Evolutionary conservation across 164 flowering plant genomes (phyloP).

Genomic region (Aristolochia contorta): DNA sequence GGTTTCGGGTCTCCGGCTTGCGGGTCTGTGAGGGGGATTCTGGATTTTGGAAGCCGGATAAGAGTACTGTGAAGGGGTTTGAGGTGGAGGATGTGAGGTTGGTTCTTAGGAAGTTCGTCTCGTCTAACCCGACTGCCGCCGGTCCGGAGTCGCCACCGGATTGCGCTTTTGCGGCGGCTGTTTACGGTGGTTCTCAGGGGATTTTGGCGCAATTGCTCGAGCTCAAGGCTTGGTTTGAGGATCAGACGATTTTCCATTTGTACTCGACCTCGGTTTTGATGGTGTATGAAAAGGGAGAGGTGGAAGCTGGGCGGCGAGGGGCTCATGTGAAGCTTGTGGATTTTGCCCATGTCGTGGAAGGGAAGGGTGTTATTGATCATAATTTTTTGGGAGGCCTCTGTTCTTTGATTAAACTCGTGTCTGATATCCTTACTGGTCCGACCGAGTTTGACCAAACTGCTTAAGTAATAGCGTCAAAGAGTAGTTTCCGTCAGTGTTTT

Average conservation of each 20-base stretch:
- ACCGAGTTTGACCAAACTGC: constrained; percentile 2
- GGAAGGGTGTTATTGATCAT: constrained; percentile 72
- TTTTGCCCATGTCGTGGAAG: constrained; percentile 79
- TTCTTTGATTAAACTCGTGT: constrained; percentile 72
- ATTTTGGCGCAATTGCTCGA: constrained; percentile 66
- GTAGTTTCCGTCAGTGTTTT: too few species aligned
- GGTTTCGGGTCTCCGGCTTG: constrained; percentile 75
- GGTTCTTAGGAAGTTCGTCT: constrained; percentile 63
- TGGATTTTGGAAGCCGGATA: constrained; percentile 60
- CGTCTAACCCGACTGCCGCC: constrained; percentile 38
- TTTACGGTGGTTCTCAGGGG: constrained; percentile 65
- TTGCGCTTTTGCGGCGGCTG: constrained; percentile 41
- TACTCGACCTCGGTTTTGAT: constrained; percentile 69
- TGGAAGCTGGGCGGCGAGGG: constrained; percentile 21
- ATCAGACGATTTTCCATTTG: constrained; percentile 64
- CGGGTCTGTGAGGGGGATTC: constrained; percentile 41
- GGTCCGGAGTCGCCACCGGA: constrained; percentile 32
- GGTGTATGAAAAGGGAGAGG: constrained; percentile 44
- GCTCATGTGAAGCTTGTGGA: constrained; percentile 70
- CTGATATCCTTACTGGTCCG: constrained; percentile 38
- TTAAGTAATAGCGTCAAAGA: too few species aligned
- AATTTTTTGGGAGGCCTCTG: constrained; percentile 93
- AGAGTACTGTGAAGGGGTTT: constrained; percentile 23
- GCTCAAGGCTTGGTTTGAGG: constrained; percentile 89
- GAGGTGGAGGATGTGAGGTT: constrained; percentile 33